phyloP scores from a whole-genome alignment of 2,329 filamentous ascomycete species.

The Colletotrichum simmondsii region DNA sequence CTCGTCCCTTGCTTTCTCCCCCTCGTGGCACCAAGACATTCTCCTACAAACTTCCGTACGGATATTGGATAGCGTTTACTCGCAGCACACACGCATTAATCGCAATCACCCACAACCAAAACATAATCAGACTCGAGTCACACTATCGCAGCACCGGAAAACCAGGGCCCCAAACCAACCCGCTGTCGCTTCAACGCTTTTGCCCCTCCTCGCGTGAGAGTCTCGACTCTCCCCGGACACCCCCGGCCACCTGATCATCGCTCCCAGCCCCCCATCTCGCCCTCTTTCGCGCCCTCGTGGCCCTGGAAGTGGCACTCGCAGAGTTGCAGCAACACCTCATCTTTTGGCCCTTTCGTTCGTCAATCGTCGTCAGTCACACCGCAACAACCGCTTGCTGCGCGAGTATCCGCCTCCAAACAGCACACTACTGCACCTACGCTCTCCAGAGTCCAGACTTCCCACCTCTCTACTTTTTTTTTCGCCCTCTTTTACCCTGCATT shows the following conservation, averaged over 20 bases:
- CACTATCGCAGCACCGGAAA: not conserved
- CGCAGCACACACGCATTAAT: not conserved
- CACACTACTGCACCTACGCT: conserved; percentile 7
- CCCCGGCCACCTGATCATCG: not conserved
- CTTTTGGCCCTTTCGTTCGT: not conserved
- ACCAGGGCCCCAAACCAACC: not conserved
- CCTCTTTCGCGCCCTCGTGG: not conserved
- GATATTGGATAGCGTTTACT: not conserved
- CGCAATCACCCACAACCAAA: not conserved
- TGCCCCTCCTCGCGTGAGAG: not conserved
- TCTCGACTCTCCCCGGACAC: not conserved
- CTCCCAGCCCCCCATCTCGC: not conserved
- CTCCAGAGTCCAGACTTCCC: no score
- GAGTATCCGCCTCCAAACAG: conserved; percentile 3
- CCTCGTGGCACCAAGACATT: not conserved
- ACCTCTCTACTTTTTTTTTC: not conserved
- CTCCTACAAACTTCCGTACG: not conserved
- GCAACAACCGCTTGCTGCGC: conserved; percentile 9
- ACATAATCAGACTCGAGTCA: not conserved
- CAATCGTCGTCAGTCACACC: conserved; percentile 9
- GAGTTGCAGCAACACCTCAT: not conserved
- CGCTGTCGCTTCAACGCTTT: not conserved
- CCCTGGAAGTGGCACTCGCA: not conserved
- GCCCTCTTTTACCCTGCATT: not conserved
- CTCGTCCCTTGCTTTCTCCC: not conserved